Evolutionary conservation across 208 protist genomes (phyloP), one percentile per base, ranked within the genome.

Genomic region (Acanthamoeba divionensis): DNA sequence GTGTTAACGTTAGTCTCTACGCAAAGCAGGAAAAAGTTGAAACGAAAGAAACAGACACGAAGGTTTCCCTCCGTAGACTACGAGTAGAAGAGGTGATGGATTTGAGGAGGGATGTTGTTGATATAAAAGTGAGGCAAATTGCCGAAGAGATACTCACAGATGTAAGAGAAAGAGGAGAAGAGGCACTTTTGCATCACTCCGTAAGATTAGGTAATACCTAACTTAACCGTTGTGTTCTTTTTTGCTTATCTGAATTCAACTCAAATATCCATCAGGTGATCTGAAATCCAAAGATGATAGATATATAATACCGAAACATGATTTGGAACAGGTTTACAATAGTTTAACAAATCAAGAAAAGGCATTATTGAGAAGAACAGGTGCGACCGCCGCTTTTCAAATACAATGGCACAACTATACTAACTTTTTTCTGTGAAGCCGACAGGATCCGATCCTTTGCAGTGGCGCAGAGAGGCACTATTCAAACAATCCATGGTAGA

Each of bases 131-230:
- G 36, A 69, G 91, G 6, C 52, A 45, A 29, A 87, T 90, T 33
- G 92, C 89, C 50, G 80, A 66, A 55, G 83, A 79, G 31, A 95
- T 95, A 48, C 85, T 95, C 21, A 80, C 80, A 24, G 93, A 93
- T 18, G 90, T 95, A 48, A 24, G 71, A 29, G 48, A 83, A 26
- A 41, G 71, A 13, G 93, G 93, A 55, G 88, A 92, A 26, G 82
- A 71, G 21, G 92, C 90, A 13, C 36, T 94, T 21, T 15, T 83
- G 44, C 33, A 85, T 0, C 87, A 93, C 36, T 91, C 92, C 18
- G 90, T 90, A 21, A 50, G 75, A 55, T 75, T 93, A 29, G 92
- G 91, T 26, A 67, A 91, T 31, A 12, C 86, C 1, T 1, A 77
- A 5, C 15, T 54, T 29, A 36, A 12, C 24, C 18, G 6, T 15